phyloP scores from a whole-genome alignment of 2,329 filamentous ascomycete genomes.

The Diaporthe citrichinensis region DNA sequence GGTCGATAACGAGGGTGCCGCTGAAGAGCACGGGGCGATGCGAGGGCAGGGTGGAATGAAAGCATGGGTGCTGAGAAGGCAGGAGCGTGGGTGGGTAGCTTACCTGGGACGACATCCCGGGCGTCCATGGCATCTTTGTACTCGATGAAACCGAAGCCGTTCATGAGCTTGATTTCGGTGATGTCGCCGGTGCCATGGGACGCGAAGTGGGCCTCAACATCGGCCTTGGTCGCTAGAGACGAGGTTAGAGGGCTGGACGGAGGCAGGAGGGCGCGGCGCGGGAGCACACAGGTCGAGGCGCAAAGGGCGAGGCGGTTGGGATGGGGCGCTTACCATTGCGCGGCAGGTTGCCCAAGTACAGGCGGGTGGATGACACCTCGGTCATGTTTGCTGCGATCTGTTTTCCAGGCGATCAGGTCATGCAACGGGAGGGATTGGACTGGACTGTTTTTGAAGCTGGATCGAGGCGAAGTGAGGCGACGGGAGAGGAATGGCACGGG shows the following conservation, averaged over 20 bases:
- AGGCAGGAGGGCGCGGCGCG: constrained; percentile 43
- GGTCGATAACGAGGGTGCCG: constrained; percentile 43
- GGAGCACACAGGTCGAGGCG: constrained; percentile 28
- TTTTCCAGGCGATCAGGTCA: constrained; percentile 37
- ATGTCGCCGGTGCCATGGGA: constrained; percentile 98
- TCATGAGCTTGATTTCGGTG: constrained; percentile 99
- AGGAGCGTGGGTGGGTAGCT: constrained; percentile 51
- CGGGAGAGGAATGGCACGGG: constrained; percentile 37
- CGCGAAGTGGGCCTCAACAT: constrained; percentile 95
- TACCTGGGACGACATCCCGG: constrained; percentile 97
- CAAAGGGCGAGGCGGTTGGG: constrained; percentile 32
- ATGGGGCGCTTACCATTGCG: constrained; percentile 81
- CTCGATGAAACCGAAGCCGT: constrained; percentile 99
- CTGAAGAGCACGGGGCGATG: constrained; percentile 42
- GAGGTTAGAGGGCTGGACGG: constrained; percentile 21
- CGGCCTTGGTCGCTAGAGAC: constrained; percentile 88
- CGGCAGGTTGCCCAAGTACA: constrained; percentile 98
- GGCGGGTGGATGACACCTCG: constrained; percentile 93
- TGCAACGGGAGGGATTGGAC: constrained; percentile 31
- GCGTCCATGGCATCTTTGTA: constrained; percentile 99
- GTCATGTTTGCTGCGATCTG: constrained; percentile 69
- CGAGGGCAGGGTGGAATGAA: constrained; percentile 36
- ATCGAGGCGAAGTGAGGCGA: constrained; percentile 30
- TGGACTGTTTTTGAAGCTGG: constrained; percentile 7
- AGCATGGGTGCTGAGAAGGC: constrained; percentile 39